Conservation (phyloP, 2,329 filamentous ascomycete genomes). For the Cladosporium sp. region DNA sequence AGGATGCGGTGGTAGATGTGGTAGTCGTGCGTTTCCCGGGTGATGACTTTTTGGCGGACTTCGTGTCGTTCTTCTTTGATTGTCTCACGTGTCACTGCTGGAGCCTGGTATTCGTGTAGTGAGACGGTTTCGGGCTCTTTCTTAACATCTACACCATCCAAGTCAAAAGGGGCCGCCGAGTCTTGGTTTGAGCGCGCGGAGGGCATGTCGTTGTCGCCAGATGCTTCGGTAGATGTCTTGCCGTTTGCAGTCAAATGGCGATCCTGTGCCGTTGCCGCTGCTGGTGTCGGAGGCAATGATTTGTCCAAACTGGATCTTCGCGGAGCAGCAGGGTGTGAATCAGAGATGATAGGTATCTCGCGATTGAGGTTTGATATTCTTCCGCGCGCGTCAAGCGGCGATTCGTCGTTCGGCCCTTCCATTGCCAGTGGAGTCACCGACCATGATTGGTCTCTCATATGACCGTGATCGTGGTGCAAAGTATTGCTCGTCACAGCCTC, state of each 20-base stretch:
- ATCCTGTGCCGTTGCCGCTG: neutral
- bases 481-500: neutral
- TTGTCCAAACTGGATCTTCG: conserved; percentile 21
- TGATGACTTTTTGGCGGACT: conserved; percentile 45
- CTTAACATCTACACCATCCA: neutral
- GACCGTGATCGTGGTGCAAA: neutral
- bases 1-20: conserved; percentile 50
- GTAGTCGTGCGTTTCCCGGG: conserved; percentile 52
- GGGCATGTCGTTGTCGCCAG: neutral
- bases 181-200: neutral
- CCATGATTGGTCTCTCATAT: conserved; percentile 1
- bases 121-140: neutral
- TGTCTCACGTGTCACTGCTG: conserved; percentile 47
- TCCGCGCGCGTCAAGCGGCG: neutral
- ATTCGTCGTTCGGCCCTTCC: neutral
- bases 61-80: conserved; percentile 43
- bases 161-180: neutral
- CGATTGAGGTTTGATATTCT: neutral
- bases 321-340: neutral
- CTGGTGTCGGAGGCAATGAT: conserved; percentile 21
- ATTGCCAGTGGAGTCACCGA: neutral
- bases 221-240: neutral
- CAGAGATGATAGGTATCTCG: neutral
- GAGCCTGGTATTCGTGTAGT: conserved; percentile 35
- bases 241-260: neutral